These are phyloP conservation scores for Fusarium chlamydosporum DNA, from an alignment of 2,329 filamentous ascomycete genomes.

Conservation along the genomic window DNA sequence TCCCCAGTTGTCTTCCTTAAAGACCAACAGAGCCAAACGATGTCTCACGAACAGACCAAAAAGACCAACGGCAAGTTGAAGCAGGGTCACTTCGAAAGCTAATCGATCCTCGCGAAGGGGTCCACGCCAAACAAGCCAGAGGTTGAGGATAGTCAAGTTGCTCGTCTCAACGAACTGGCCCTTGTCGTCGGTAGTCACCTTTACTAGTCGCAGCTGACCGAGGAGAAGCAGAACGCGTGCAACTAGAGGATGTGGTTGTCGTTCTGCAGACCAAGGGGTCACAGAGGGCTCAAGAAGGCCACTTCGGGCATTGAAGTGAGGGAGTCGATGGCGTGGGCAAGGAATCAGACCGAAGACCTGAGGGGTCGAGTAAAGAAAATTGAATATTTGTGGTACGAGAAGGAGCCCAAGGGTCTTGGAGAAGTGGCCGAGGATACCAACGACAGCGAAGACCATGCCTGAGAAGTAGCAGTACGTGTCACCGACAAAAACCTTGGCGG, in stretches of 20 bases:
- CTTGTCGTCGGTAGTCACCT: conserved; percentile 75
- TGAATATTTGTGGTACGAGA: conserved; percentile 94
- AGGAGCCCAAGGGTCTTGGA: conserved; percentile 95
- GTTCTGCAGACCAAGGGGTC: conserved; percentile 77
- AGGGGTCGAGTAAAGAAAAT: conserved; percentile 93
- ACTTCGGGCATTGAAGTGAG: conserved; percentile 86
- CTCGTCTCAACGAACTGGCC: conserved; percentile 83
- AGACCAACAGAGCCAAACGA: conserved; percentile 86
- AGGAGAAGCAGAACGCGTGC: conserved; percentile 76
- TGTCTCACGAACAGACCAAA: conserved; percentile 88
- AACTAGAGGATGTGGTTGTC: conserved; percentile 77
- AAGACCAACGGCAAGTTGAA: conserved; percentile 84
- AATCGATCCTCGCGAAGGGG: conserved; percentile 89
- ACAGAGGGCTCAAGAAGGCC: conserved; percentile 89
- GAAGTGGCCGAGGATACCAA: conserved; percentile 97
- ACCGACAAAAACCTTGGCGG: conserved; percentile 93
- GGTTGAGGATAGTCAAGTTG: conserved; percentile 93
- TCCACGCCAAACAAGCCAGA: conserved; percentile 96
- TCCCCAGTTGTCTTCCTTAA: conserved; percentile 88
- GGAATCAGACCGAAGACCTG: conserved; percentile 92
- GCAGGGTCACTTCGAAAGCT: conserved; percentile 81
- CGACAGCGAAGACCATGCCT: conserved; percentile 98
- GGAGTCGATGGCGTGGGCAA: conserved; percentile 92
- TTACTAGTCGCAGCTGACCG: conserved; percentile 75
- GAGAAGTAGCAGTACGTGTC: conserved; percentile 99